Evolutionary conservation across 148 eudicot species (phyloP), one percentile per base, ranked within the genome.

Genomic region (Gaultheria prostrata): DNA sequence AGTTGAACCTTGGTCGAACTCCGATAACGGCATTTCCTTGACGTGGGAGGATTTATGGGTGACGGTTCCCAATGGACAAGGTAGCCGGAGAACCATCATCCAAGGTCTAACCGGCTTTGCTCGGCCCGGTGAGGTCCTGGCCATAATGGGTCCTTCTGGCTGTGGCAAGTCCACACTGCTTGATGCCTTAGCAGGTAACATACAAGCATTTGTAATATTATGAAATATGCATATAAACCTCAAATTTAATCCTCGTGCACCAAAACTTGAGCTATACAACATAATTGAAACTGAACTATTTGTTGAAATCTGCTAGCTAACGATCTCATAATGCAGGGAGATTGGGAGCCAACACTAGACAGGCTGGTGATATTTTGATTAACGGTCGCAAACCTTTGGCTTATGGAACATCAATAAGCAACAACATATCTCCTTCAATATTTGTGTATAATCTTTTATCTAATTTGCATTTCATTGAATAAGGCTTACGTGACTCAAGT

Each of bases 401-500:
- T 21, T 90, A 73, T 71, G 92, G 89, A 43, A 90, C 87, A 72
- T 90, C 89, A 45, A 90, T 90, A 85, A 82, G 89, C 48, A 69
- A 82, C 6, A 13, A 11, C n/a, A 12, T 49, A 18, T 4, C 21
- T 21, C 17, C 6, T 17, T 32, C 1, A 33, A 8, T n/a, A 11
- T 61, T 61, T 61, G 43, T 39, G 43, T 39, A 0, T 39, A 39
- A 39, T 39, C 43, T 39, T 39, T 39, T 6, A 33, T 21, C 49
- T 76, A 26, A 76, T 76, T 26, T 59, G 32, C 43, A 7, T 56
- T 80, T 81, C 17, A 13, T 33, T 6, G 24, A 17, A 84, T 14
- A 26, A 86, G 91, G 91, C 92, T 33, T 90, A 92, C 26, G 93
- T 92, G 48, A 90, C 91, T 32, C 93, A 92, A 92, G 94, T 89